A percentile compares a stretch with the other conserved stretches of the same genome.
phyloP scores from a whole-genome alignment of 495 filamentous ascomycete species.

The Tuber umbilicatum region DNA sequence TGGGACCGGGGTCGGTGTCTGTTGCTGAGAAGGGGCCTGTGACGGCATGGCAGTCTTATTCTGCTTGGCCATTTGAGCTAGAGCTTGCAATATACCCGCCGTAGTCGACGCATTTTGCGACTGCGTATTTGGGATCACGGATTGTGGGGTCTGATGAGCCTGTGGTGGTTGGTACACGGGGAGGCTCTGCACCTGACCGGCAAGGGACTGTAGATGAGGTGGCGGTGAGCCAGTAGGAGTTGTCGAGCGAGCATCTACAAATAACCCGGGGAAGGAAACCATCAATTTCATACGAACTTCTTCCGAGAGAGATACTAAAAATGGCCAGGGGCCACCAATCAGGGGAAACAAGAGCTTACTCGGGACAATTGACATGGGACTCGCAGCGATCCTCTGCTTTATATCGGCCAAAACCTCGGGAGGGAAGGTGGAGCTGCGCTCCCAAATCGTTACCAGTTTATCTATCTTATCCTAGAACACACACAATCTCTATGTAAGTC shows the following conservation, averaged over 20 bases:
- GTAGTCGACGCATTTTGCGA: constrained; percentile 51
- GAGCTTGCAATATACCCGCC: constrained; percentile 68
- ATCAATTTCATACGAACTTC: constrained; percentile 40
- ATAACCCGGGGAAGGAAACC: constrained; percentile 29
- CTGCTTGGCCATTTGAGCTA: constrained; percentile 79
- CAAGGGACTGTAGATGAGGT: constrained; percentile 48
- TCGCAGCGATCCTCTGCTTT: constrained; percentile 69
- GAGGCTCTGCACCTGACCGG: constrained; percentile 43
- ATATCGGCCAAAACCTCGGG: constrained; percentile 71
- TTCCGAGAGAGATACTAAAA: constrained; percentile 23
- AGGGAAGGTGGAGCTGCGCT: constrained; percentile 88
- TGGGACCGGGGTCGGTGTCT: constrained; percentile 49
- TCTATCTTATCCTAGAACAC: constrained; percentile 83
- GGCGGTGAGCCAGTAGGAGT: constrained; percentile 76
- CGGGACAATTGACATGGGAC: constrained; percentile 52
- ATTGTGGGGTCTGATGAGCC: constrained; percentile 32
- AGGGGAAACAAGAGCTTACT: constrained; percentile 46
- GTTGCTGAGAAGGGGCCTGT: constrained; percentile 47
- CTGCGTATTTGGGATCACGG: constrained; percentile 37
- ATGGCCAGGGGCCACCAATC: constrained; percentile 19
- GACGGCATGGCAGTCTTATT: constrained; percentile 59
- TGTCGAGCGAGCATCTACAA: constrained; percentile 59
- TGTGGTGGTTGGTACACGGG: constrained; percentile 41
- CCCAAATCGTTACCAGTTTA: constrained; percentile 97
- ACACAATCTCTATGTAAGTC: constrained; percentile 44